Conservation (phyloP, 1,139 yeast species). For the Candida gigantensis region DNA sequence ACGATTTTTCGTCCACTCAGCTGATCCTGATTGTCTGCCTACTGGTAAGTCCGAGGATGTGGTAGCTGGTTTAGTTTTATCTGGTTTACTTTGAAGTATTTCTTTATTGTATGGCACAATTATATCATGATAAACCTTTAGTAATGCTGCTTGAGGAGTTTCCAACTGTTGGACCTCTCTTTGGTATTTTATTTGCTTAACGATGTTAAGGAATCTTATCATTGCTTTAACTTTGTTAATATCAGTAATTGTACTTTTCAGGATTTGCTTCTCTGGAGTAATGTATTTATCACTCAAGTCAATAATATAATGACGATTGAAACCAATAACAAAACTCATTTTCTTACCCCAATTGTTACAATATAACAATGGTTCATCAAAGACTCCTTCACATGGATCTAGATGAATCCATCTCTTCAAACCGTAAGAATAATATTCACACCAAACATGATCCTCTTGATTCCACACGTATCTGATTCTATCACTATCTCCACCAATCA, state of each 20-base stretch:
- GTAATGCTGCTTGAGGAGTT: conserved; percentile 14
- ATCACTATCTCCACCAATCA: conserved; percentile 49
- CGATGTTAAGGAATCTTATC: conserved; percentile 40
- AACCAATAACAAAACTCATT: conserved; percentile 84
- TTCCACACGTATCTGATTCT: conserved; percentile 79
- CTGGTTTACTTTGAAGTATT: conserved; percentile 6
- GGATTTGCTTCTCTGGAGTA: conserved; percentile 50
- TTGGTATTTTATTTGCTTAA: conserved; percentile 30
- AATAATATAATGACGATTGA: conserved; percentile 56
- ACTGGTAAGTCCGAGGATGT: conserved; percentile 22
- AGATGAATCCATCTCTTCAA: conserved; percentile 79
- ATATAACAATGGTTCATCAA: conserved; percentile 77
- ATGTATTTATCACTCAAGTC: conserved; percentile 78
- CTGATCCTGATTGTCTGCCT: conserved; percentile 75
- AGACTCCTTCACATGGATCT: conserved; percentile 86
- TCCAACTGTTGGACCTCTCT: conserved; percentile 4
- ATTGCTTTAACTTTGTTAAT: conserved; percentile 41
- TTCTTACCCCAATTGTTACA: conserved; percentile 88
- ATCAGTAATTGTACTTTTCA: conserved; percentile 44
- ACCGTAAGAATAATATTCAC: conserved; percentile 72
- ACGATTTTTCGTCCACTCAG: conserved; percentile 70
- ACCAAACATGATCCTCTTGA: conserved; percentile 94
- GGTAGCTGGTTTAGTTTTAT: conserved; percentile 10
- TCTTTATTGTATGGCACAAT: conserved; percentile 28
- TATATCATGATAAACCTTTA: conserved; percentile 27